Conservation (phyloP, 805 yeast species). For the Candida tibetensis region DNA sequence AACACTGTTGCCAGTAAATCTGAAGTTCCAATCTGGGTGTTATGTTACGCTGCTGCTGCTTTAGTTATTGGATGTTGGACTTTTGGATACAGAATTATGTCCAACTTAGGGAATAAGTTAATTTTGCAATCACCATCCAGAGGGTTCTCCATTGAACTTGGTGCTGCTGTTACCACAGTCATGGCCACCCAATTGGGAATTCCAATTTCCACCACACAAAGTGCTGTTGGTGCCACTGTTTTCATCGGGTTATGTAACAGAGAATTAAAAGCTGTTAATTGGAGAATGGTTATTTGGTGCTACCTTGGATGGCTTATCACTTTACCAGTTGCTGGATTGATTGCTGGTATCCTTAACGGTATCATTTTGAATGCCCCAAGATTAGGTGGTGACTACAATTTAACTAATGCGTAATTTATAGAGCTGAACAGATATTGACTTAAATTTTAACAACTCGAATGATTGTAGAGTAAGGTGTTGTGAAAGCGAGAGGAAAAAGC, state of each 20-base stretch:
- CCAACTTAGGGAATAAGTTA: conserved; percentile 68
- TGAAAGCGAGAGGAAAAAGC: too few relatives aligned
- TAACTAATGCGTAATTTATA: conserved; percentile 1
- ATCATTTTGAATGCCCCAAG: conserved; percentile 64
- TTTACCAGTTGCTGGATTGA: conserved; percentile 68
- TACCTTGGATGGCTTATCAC: conserved; percentile 73
- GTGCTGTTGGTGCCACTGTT: conserved; percentile 76
- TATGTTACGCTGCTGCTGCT: conserved; percentile 64
- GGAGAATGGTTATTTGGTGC: conserved; percentile 75
- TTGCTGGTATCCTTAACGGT: conserved; percentile 65
- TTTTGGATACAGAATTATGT: conserved; percentile 68
- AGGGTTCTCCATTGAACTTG: conserved; percentile 74
- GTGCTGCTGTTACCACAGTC: conserved; percentile 72
- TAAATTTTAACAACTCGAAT: too few relatives aligned
- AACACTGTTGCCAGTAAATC: conserved; percentile 46
- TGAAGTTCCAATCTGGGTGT: conserved; percentile 69
- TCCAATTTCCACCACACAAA: conserved; percentile 77
- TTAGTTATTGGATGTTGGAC: conserved; percentile 69
- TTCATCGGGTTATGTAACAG: conserved; percentile 71
- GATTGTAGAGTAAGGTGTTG: too few relatives aligned
- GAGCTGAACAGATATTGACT: too few relatives aligned
- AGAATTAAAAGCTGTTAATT: conserved; percentile 62
- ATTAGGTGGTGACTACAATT: conserved; percentile 27
- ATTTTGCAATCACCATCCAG: conserved; percentile 76
- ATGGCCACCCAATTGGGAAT: conserved; percentile 71